These are phyloP conservation scores for Chaetomium cochliodes DNA, from an alignment of 495 filamentous ascomycete genomes.

Conservation along the genomic window DNA sequence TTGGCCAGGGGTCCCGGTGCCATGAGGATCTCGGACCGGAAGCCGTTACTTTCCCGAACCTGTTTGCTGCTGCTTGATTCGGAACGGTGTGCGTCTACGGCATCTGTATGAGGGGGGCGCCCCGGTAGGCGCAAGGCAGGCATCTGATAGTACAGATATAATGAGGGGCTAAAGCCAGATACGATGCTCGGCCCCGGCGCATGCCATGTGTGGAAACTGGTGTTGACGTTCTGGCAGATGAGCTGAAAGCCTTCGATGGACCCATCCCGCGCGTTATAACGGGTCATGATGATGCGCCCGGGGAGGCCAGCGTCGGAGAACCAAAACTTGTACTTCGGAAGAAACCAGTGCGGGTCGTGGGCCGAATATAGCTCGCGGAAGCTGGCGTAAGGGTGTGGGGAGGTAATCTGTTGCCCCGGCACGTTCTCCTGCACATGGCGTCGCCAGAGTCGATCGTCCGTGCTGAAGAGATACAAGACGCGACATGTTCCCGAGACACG, in stretches of 20 bases:
- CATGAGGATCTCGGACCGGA: constrained; percentile 55
- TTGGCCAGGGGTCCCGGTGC: constrained; percentile 37
- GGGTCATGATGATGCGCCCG: constrained; percentile 68
- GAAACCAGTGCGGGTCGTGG: constrained; percentile 81
- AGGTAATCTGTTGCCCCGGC: constrained; percentile 52
- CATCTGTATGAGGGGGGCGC: neutral
- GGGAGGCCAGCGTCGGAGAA: constrained; percentile 68
- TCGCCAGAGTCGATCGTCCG: constrained; percentile 63
- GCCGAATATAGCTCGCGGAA: constrained; percentile 69
- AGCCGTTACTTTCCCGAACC: constrained; percentile 19
- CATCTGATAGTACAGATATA: constrained; percentile 69
- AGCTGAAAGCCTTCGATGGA: constrained; percentile 82
- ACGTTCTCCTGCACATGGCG: constrained; percentile 60
- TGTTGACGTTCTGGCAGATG: constrained; percentile 56
- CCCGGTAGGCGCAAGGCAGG: constrained; percentile 60
- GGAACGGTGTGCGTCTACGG: neutral
- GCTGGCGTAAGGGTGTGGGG: constrained; percentile 56
- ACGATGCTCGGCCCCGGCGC: constrained; percentile 46
- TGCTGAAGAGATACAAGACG: constrained; percentile 50
- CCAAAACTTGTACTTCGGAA: constrained; percentile 79
- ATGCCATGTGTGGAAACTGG: constrained; percentile 59
- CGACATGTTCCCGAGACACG: constrained; percentile 56
- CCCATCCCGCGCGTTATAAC: constrained; percentile 67
- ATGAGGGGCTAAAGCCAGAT: constrained; percentile 44
- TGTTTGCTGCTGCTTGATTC: neutral